phyloP scores from a whole-genome alignment of 495 filamentous ascomycete genomes.

The Xylaria venustula region DNA sequence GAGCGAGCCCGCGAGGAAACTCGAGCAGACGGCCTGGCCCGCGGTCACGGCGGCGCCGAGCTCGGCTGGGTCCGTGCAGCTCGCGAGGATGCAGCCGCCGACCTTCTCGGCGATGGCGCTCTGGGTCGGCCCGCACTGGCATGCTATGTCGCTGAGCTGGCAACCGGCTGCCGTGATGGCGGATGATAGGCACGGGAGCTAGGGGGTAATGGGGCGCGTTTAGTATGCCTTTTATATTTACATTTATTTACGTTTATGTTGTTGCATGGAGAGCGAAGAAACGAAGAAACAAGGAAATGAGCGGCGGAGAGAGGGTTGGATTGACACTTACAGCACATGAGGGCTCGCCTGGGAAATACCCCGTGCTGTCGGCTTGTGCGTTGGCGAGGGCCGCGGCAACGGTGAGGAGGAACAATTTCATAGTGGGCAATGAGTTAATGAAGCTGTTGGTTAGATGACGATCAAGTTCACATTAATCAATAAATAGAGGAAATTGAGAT shows the following conservation, averaged over 20 bases:
- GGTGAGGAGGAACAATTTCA: conserved; percentile 6
- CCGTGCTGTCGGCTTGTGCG: conserved; percentile 13
- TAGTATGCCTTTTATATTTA: too few relatives aligned
- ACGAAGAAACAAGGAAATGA: too few relatives aligned
- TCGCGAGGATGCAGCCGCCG: conserved; percentile 8
- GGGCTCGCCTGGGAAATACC: conserved; percentile 16
- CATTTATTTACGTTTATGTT: too few relatives aligned
- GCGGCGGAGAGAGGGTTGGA: too few relatives aligned
- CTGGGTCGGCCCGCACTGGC: conserved; percentile 21
- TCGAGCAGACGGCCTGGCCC: conserved; percentile 26
- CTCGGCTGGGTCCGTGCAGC: conserved; percentile 17
- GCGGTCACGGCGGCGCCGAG: conserved; percentile 11
- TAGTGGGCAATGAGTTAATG: conserved; percentile 3
- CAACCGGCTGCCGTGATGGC: conserved; percentile 28
- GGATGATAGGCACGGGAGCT: conserved; percentile 26
- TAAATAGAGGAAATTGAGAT: background rate
- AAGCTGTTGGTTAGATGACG: too few relatives aligned
- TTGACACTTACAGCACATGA: conserved; percentile 15
- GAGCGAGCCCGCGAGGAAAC: conserved; percentile 21
- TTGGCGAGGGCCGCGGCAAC: conserved; percentile 4
- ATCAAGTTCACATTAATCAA: too few relatives aligned
- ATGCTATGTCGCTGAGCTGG: conserved; percentile 17
- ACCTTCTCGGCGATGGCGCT: conserved; percentile 12
- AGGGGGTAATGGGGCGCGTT: background rate
- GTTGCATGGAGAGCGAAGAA: too few relatives aligned